Evolutionary conservation across 2,329 filamentous ascomycete species (phyloP), one percentile per base, ranked within the genome.

Genomic region (Cytospora schulzeri): DNA sequence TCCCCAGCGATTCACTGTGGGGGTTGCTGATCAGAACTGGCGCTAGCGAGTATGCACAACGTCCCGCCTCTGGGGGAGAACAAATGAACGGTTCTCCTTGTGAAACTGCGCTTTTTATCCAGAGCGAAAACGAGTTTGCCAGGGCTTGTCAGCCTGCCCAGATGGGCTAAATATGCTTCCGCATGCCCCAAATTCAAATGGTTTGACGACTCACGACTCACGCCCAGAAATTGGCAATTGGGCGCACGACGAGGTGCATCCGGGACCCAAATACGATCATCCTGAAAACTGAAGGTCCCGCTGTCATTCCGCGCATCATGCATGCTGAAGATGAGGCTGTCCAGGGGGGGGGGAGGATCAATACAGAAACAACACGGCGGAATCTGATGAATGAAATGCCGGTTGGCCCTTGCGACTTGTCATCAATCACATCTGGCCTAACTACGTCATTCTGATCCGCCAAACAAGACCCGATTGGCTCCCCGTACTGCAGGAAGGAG

Each of bases 1-100:
- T 48, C 45, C 60, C 60, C 60, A 62, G 60, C 38, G 52, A 56
- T 62, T 56, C 26, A 62, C 38, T 56, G 60, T 62, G 60, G 60
- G 52, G 52, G 28, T 19, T 56, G 60, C 55, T 62, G 52, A 62
- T 62, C 60, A 56, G 22, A 41, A n/a, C 52, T 56, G 50, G 60
- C 60, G 55, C 60, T 35, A 56, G 52, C 52, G 52, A 50, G 60
- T 38, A 52, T 62, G 60, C 60, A 56, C 60, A 54, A 56, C 41
- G 60, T 62, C 41, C 31, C 52, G 60, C 28, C 19, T 62, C 48
- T 52, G 48, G 8, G 33, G 33, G 33, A 29, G 31, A 48, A 35
- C 29, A 52, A 33, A 48, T 22, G n/a, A 48, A 24, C 45, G n/a
- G 11, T 48, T 48, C n/a, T 48, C n/a, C n/a, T 14, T 48, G 45